Percentiles rank a stretch among this genome's conserved stretches.
These are phyloP conservation scores for Fonsecaea nubica DNA, from an alignment of 2,329 filamentous ascomycete species.

Conservation along the genomic window DNA sequence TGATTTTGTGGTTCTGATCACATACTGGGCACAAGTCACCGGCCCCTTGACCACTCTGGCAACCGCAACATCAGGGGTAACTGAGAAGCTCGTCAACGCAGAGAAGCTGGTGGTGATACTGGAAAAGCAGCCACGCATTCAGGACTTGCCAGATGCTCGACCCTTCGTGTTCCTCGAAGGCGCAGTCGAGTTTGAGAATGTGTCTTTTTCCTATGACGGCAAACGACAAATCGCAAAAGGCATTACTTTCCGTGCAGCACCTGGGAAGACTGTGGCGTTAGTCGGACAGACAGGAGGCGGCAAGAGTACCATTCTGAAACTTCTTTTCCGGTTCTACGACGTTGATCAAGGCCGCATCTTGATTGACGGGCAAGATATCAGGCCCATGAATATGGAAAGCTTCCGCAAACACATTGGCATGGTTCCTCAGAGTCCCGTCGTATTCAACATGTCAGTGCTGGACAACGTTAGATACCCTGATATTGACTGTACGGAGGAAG, in stretches of 20 bases:
- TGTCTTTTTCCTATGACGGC: constrained; percentile 61
- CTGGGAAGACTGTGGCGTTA: constrained; percentile 60
- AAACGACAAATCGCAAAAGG: constrained; percentile 56
- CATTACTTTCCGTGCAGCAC: constrained; percentile 55
- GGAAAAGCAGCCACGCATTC: constrained; percentile 55
- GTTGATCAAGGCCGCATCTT: constrained; percentile 55
- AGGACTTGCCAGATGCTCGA: constrained; percentile 47
- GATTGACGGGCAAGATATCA: constrained; percentile 64
- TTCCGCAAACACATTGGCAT: constrained; percentile 66
- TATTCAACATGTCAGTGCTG: constrained; percentile 70
- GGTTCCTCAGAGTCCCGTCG: constrained; percentile 68
- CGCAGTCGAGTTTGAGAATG: constrained; percentile 57
- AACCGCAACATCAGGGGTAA: constrained; percentile 57
- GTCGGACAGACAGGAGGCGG: constrained; percentile 66
- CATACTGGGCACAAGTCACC: constrained; percentile 66
- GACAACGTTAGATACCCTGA: constrained; percentile 70
- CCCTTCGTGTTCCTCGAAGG: constrained; percentile 52
- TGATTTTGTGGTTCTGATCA: constrained; percentile 68
- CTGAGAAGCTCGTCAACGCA: constrained; percentile 66
- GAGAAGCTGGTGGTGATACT: constrained; percentile 60
- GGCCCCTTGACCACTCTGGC: constrained; percentile 59
- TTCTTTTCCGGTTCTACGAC: constrained; percentile 64
- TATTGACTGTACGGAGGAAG: constrained; percentile 65
- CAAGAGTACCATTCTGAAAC: constrained; percentile 63
- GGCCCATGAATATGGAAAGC: constrained; percentile 63